Evolutionary conservation across 768 basidiomycete species (phyloP), one percentile per base, ranked within the genome.

Genomic region (Paxillus rubicundulus): DNA sequence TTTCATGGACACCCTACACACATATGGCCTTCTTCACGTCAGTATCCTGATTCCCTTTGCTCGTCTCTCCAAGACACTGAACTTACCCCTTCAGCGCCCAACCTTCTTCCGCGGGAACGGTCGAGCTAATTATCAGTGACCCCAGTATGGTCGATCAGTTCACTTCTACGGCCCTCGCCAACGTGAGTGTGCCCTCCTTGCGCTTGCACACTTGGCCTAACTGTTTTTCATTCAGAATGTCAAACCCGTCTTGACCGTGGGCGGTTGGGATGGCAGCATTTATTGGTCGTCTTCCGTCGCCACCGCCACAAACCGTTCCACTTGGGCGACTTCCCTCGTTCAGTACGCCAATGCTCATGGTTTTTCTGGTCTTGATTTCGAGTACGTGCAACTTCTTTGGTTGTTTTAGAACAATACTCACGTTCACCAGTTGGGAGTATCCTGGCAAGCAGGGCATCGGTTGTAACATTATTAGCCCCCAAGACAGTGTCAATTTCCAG

Each of bases 401-500:
- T 0, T 6, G 2, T 2, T n/a, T 6, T 36, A 7, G 21, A 7
- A 39, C 27, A 45, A 16, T 45, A 13, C 50, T 60, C 17, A 16
- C 20, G 1, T 5, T 17, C 28, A 2, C n/a, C 45, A 89, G 89
- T 63, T 93, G 91, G 92, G 92, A 94, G 67, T 96, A 91, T 64
- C 93, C 92, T 34, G 81, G 76, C 36, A 71, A 71, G 10, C 72
- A 72, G 41, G 92, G 91, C 14, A 78, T 87, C 17, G 77, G 79
- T 7, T 89, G 89, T 63, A 96, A 96, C 71, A 67, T 66, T 6
- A 68, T 83, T 42, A 80, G 80, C 20, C 56, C 77, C 4, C 61
- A 78, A 47, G 94, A 97, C 68, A 85, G 87, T 0, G 75, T 78
- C 56, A 94, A 97, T 69, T 87, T 87, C 71, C 80, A 95, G 38